Conservation (phyloP, 2,329 filamentous ascomycete species). For the Xylariaceae sp. region DNA sequence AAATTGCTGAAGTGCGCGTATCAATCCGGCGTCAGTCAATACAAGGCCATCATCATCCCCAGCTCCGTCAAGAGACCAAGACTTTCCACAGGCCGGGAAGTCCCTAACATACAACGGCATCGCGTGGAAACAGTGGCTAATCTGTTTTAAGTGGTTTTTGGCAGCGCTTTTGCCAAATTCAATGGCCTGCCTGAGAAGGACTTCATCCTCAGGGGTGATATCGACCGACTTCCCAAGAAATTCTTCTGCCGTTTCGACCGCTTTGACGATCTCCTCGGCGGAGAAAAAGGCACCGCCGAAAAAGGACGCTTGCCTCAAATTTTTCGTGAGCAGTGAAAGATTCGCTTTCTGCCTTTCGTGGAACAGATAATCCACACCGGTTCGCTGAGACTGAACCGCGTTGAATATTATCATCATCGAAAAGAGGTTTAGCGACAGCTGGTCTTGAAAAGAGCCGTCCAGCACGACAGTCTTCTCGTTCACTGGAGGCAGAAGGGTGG, state of each 20-base stretch:
- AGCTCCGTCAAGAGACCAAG: conserved; percentile 65
- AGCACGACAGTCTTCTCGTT: conserved; percentile 68
- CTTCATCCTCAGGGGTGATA: conserved; percentile 58
- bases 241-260: conserved; percentile 60
- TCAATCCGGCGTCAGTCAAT: conserved; percentile 48
- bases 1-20: conserved; percentile 50
- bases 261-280: conserved; percentile 55
- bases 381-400: conserved; percentile 79
- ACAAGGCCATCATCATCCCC: conserved; percentile 38
- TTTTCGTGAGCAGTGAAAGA: conserved; percentile 66
- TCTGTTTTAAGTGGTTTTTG: conserved; percentile 58
- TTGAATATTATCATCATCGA: conserved; percentile 81
- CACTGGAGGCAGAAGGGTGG: conserved; percentile 63
- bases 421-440: conserved; percentile 77
- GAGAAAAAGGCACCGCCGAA: conserved; percentile 77
- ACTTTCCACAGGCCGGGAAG: conserved; percentile 59
- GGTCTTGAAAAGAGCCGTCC: conserved; percentile 80
- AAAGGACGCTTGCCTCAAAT: conserved; percentile 79
- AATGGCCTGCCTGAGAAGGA: conserved; percentile 61
- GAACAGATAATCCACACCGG: conserved; percentile 84
- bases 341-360: conserved; percentile 67
- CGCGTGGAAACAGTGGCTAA: conserved; percentile 68
- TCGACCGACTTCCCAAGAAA: conserved; percentile 61
- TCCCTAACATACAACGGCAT: conserved; percentile 67
- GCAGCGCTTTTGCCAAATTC: conserved; percentile 57